Base-by-base conservation (phyloP, 208 protist species). In the Leishmania lainsoni region DNA sequence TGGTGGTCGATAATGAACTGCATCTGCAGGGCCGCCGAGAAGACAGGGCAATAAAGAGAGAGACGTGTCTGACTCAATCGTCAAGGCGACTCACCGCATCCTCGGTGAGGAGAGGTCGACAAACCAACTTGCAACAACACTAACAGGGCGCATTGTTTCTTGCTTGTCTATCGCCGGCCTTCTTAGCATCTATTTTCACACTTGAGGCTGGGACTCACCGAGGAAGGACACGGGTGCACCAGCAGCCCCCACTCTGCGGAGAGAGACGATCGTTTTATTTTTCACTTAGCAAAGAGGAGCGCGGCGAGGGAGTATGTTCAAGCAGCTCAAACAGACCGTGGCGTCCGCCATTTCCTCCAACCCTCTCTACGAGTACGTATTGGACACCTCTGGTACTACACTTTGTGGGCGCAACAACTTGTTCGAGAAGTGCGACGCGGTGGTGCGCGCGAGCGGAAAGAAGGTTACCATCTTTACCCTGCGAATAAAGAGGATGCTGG, bases 381-480 rank as follows among this genome's bases (percentile, higher is more conserved):
- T 93, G 32, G 77, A 83, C 69, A 76, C 72, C 10, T 45, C 54
- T 54, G 83, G 66, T 49, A 76, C 82, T 10, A 80, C 71, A 35
- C 75, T 82, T 17, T 83, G 81, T 49, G 89, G 89, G 9, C 88
- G 88, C 56, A 65, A 79, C 42, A 72, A 86, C 58, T 56, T 94
- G 14, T 85, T 92, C 35, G 76, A 83, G 39, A 85, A 89, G 79
- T 76, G 81, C 51, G 86, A 89, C 49, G 89, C 89, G 4, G 78
- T 89, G 6, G 84, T 89, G 69, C 72, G 78, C 8, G 86, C 84
- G 16, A 85, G 78, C n/a, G 80, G 80, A 5, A 86, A 79, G 35
- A 75, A 75, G 61, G 91, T 92, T 5, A 90, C 91, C 39, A 87
- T 94, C 45, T 86, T 92, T 58, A 88, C 81, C 1, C 29, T 91